phyloP scores from a whole-genome alignment of 371 early-diverging fungal genomes.

The Zychaea mexicana region DNA sequence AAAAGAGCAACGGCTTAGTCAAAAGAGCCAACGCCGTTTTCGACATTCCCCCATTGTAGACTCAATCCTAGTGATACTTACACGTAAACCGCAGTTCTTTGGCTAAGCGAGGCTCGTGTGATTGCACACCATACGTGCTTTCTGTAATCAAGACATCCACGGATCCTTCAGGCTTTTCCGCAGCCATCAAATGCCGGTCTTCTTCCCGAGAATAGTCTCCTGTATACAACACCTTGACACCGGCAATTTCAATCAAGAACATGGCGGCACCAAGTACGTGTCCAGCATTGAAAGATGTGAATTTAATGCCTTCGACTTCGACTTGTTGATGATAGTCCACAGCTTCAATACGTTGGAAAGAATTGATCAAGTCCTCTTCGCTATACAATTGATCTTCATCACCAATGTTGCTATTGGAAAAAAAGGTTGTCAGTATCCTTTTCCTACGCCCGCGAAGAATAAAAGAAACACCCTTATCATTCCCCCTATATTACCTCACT shows the following conservation, averaged over 20 bases:
- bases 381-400: slow-evolving; percentile 94
- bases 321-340: slow-evolving; percentile 98
- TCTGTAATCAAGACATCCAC: slow-evolving; percentile 98
- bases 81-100: slow-evolving; percentile 95
- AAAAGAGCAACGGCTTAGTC: background rate
- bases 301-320: slow-evolving; percentile 95
- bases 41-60: no score
- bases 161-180: slow-evolving; percentile 88
- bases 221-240: slow-evolving; percentile 96
- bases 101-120: slow-evolving; percentile 95
- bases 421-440: no score
- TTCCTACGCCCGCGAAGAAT: background rate
- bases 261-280: slow-evolving; percentile 99
- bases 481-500: no score
- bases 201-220: slow-evolving; percentile 99
- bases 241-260: slow-evolving; percentile 99
- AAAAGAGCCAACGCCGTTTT: background rate
- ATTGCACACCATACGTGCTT: slow-evolving; percentile 99
- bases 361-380: slow-evolving; percentile 91
- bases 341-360: slow-evolving; percentile 96
- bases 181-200: slow-evolving; percentile 99
- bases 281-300: slow-evolving; percentile 98
- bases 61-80: slow-evolving; percentile 21
- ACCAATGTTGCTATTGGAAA: slow-evolving; percentile 65
- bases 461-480: background rate